Conservation (phyloP, 1,284 basidiomycete species). For the Cutaneotrichosporon sp. region DNA sequence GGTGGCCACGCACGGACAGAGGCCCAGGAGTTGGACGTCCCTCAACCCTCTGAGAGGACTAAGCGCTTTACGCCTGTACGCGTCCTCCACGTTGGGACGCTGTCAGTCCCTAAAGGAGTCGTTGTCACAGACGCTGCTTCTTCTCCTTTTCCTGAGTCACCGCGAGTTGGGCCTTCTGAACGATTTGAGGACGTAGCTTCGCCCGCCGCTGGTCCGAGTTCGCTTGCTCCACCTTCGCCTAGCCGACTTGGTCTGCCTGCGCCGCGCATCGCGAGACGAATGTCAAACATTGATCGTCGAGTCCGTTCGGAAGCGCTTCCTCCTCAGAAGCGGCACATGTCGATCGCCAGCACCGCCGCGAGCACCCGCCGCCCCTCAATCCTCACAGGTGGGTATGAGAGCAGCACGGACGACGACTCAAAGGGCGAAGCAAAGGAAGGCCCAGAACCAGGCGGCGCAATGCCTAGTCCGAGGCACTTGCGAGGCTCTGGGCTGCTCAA, state of each 20-base stretch:
- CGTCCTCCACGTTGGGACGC: slow-evolving; percentile 1
- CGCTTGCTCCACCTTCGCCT: not conserved
- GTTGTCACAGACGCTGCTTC: not conserved
- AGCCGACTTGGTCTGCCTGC: not conserved
- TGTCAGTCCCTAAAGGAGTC: not conserved
- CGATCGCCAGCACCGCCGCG: slow-evolving; percentile 11
- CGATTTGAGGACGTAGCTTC: slow-evolving; percentile 8
- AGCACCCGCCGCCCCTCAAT: slow-evolving; percentile 18
- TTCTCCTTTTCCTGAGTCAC: slow-evolving; percentile 67
- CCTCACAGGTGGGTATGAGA: slow-evolving; percentile 47
- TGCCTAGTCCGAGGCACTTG: not conserved
- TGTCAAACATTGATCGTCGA: slow-evolving; percentile 14
- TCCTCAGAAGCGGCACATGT: slow-evolving; percentile 11
- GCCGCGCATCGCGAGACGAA: not conserved
- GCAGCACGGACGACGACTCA: slow-evolving; percentile 31
- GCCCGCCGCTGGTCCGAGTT: not conserved
- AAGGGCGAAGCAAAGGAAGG: not conserved
- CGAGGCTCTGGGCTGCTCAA: slow-evolving; percentile 4
- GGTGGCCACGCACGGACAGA: not conserved
- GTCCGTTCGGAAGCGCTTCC: slow-evolving; percentile 16
- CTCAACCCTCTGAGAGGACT: slow-evolving; percentile 1
- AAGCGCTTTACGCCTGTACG: slow-evolving; percentile 10
- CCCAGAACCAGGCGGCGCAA: not conserved
- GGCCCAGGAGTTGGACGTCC: not conserved
- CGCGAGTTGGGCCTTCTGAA: slow-evolving; percentile 66